Base-by-base conservation (phyloP, 2,329 filamentous ascomycete genomes). In the Aspergillus pseudoglaucus region DNA sequence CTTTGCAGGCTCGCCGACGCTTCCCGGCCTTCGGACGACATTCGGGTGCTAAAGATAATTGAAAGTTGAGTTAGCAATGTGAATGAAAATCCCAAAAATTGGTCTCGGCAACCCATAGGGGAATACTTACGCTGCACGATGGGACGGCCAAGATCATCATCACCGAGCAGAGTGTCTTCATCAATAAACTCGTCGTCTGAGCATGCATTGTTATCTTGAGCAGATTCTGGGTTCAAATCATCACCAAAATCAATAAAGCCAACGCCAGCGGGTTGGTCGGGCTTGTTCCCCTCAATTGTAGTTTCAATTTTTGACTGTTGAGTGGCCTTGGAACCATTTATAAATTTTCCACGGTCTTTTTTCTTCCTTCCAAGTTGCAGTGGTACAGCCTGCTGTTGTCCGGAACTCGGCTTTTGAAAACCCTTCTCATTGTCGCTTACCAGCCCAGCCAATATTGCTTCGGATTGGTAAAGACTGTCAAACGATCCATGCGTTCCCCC, bases 1-100 rank as follows among this genome's bases (percentile, higher is more conserved):
- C 93, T 73, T 98, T 97, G 78, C 93, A 98, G 49, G 93, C 90
- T 53, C 90, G 84, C 47, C 91, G 85, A 58, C 91, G 84, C 75
- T 95, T 95, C 49, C 88, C 89, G 40, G 84, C 79, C 71, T 93
- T 88, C 42, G 91, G 90, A 50, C 84, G 82, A 69, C 93, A 98
- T 65, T 94, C 88, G 22, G 85, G 80, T 45, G 93, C 90, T 88
- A 47, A 12, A 47, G 9, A 39, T 10, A 8, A 12, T 12, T 14
- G 12, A 18, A 12, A 18, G 12, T 17, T 39, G 18, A 7, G 18
- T 18, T 20, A 12, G 37, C 17, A 20, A 18, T 39, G 15, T 37
- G 17, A 37, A 37, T 37, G 12, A 17, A 17, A 37, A 37, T 17
- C 14, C 3, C 33, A 37, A n/a, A 1, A 4, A 17, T n/a, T 37